Conservation (phyloP, 2,329 filamentous ascomycete genomes). For the Rugonectria rugulosa region DNA sequence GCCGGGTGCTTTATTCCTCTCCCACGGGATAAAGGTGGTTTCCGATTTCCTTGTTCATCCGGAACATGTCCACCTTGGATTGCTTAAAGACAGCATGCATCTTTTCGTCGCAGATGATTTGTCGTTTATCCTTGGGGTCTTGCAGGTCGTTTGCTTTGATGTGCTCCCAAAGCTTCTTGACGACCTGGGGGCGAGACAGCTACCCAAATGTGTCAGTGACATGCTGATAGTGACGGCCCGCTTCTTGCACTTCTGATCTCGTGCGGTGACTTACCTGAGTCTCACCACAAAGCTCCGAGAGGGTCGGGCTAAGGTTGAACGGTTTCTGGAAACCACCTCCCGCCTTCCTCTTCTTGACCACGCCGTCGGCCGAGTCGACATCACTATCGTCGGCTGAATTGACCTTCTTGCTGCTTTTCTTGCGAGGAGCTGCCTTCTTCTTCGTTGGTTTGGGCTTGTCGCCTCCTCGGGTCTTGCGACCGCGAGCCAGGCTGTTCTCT, state of each 20-base stretch:
- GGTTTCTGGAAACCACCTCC: constrained; percentile 94
- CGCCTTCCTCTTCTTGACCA: constrained; percentile 74
- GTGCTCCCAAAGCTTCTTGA: constrained; percentile 96
- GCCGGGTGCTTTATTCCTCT: constrained; percentile 45
- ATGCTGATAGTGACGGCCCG: no score
- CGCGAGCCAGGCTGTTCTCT: constrained; percentile 75
- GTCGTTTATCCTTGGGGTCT: constrained; percentile 88
- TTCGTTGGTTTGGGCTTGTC: constrained; percentile 65
- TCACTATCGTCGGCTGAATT: constrained; percentile 84
- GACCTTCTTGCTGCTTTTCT: constrained; percentile 80
- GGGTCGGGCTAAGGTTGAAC: constrained; percentile 74
- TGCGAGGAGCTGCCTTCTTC: constrained; percentile 68
- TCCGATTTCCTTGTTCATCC: constrained; percentile 96
- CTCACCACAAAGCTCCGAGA: constrained; percentile 75
- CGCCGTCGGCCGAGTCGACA: constrained; percentile 67
- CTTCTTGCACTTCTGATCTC: no score
- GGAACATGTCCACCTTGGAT: constrained; percentile 95
- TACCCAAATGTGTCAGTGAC: constrained; percentile 46
- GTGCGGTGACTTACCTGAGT: constrained; percentile 65
- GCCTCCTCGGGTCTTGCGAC: constrained; percentile 77
- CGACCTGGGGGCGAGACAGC: constrained; percentile 92
- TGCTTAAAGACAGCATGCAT: constrained; percentile 94
- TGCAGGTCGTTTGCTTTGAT: constrained; percentile 90
- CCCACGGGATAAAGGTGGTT: constrained; percentile 88
- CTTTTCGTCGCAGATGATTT: constrained; percentile 90